Base-by-base conservation (phyloP, 2,329 filamentous ascomycete species). In the Harringtonia aguacate region DNA sequence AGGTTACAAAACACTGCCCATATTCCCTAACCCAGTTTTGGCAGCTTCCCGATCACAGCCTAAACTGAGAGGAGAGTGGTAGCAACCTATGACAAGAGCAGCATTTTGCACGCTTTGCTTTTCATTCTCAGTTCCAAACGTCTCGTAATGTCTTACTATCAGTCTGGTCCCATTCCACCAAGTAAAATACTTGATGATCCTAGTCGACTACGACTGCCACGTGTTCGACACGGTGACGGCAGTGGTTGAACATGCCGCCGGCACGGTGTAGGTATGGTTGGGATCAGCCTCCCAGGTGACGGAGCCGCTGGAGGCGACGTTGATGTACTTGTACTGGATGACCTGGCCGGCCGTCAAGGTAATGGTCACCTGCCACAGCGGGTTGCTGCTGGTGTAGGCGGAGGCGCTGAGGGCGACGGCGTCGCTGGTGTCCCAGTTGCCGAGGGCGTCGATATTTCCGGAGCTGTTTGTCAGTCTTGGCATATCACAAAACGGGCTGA, bases 241-340 rank as follows among this genome's bases (percentile, higher is more conserved):
- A 34, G 43, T 29, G n/a, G 36, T 38, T 4, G n/a, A 36, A 17
- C 45, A 49, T 17, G 40, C 36, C 4, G 17, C 17, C 3, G 48
- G 45, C 12, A 50, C 59, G 2, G 59, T 63, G 48, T 63, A 62
- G 14, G 55, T 55, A 38, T 65, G 68, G 55, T 76, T 72, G 0
- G 70, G 69, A 40, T 82, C 81, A 36, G 63, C 66, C 63, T 87
- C 82, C 81, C 82, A 86, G 2, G 60, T 67, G 9, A 81, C 61
- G 0, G 62, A 64, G 0, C 78, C 75, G 52, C 73, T 69, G 1
- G 61, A 55, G 46, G 67, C 66, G 29, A 81, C 68, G 39, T 75
- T 72, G 52, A 86, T 72, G 56, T 77, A 87, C 64, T 86, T 85
- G 59, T 85, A 86, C 62, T 77, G 55, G 36, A 86, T 64, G 4